phyloP scores from a whole-genome alignment of 2,329 filamentous ascomycete genomes.

The Trichoderma cornu-damae region DNA sequence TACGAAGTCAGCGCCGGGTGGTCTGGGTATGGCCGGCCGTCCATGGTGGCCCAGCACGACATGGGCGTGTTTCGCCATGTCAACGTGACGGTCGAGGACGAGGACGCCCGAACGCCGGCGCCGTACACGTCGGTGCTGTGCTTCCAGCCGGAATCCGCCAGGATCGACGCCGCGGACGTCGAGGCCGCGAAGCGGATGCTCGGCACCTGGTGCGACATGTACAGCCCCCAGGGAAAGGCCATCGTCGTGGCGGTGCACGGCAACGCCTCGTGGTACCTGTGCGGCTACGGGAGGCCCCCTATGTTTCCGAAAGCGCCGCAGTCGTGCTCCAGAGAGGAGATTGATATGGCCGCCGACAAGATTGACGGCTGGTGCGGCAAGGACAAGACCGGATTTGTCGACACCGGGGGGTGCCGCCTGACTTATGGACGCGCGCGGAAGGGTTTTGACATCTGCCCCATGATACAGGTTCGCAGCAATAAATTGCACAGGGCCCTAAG shows the following conservation, averaged over 20 bases:
- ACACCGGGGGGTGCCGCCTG: background rate
- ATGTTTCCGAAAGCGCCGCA: background rate
- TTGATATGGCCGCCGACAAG: background rate
- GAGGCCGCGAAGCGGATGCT: constrained; percentile 11
- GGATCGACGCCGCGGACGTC: background rate
- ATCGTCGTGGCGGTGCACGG: constrained; percentile 9
- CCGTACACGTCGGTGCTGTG: background rate
- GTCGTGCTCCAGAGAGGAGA: background rate
- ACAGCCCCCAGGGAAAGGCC: background rate
- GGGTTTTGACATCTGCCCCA: background rate
- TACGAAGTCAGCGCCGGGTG: background rate
- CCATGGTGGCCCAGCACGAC: background rate
- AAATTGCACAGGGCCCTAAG: background rate
- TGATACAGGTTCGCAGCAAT: background rate
- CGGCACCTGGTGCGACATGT: constrained; percentile 16
- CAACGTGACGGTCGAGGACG: background rate
- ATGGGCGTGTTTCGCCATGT: background rate
- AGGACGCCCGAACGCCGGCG: background rate
- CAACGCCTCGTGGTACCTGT: constrained; percentile 12
- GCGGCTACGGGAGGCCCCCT: background rate
- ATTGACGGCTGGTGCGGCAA: constrained; percentile 1
- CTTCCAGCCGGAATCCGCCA: background rate
- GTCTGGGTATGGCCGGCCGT: background rate
- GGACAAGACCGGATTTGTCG: background rate
- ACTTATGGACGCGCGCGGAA: background rate